A percentile compares a stretch with the other conserved stretches of the same genome.
Evolutionary conservation across 2,329 filamentous ascomycete species (phyloP).

Genomic region (Paracoccidioides brasiliensis): DNA sequence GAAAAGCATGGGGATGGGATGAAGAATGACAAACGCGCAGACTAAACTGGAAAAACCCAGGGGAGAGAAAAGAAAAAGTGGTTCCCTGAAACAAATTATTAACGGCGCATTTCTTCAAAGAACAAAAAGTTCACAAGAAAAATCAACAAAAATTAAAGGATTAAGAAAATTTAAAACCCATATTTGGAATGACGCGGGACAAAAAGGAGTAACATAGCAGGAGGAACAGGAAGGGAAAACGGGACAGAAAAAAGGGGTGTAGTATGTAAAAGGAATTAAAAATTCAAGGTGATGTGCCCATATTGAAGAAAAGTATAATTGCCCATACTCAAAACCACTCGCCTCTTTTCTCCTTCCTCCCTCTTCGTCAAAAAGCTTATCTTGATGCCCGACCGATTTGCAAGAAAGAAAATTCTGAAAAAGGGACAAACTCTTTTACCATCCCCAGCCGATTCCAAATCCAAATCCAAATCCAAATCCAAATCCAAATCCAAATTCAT

Average conservation of each 20-base stretch:
- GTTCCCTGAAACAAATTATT: background rate
- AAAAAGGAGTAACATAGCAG: background rate
- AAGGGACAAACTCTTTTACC: no score
- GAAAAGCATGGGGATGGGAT: background rate
- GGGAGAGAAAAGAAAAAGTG: background rate
- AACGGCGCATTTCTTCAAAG: background rate
- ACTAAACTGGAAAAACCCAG: background rate
- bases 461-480: no score
- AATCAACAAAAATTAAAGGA: background rate
- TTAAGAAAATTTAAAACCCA: background rate
- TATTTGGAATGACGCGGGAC: background rate
- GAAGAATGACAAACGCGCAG: no score
- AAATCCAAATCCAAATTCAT: slow-evolving; percentile 24
- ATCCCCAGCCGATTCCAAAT: background rate
- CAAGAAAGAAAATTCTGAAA: no score
- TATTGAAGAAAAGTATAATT: background rate
- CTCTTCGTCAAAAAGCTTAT: no score
- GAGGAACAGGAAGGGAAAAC: background rate
- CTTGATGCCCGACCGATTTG: no score
- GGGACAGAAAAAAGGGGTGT: background rate
- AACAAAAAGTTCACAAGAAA: background rate
- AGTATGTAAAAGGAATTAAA: background rate
- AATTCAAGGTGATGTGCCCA: background rate
- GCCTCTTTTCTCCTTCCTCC: background rate
- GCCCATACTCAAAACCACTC: background rate